Conservation (phyloP, 768 basidiomycete genomes). For the Psilocybe cubensis region DNA sequence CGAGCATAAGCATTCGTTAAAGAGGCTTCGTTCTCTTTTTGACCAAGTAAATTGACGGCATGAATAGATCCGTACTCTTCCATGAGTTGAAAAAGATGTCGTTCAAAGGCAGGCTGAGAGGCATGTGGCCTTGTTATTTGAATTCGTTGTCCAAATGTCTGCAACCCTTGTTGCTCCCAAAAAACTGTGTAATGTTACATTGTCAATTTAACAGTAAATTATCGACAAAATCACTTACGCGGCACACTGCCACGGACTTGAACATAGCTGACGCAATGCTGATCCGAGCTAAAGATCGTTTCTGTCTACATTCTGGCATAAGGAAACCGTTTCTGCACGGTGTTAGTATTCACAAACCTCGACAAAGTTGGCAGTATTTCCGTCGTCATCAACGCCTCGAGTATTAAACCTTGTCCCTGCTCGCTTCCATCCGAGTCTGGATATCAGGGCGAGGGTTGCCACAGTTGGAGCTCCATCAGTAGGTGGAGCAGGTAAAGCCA, state of each 20-base stretch:
- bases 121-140: conserved; percentile 96
- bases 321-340: conserved; percentile 14
- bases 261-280: conserved; percentile 88
- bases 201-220: conserved; percentile 12
- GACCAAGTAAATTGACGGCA: conserved; percentile 89
- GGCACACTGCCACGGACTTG: conserved; percentile 97
- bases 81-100: conserved; percentile 86
- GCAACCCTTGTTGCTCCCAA: conserved; percentile 97
- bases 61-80: conserved; percentile 87
- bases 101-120: conserved; percentile 96
- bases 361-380: conserved; percentile 94
- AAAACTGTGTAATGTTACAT: conserved; percentile 64
- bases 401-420: conserved; percentile 98
- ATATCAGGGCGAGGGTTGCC: conserved; percentile 81
- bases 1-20: conserved; percentile 83
- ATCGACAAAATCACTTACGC: conserved; percentile 55
- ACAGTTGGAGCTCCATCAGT: conserved; percentile 72
- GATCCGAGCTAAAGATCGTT: conserved; percentile 84
- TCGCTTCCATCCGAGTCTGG: conserved; percentile 90
- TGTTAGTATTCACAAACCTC: conserved; percentile 57
- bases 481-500: conserved; percentile 78
- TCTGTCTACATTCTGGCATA: conserved; percentile 66
- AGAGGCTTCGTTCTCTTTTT: conserved; percentile 89
- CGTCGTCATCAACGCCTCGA: conserved; percentile 94
- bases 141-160: conserved; percentile 92